Percentiles rank a stretch among this genome's conserved stretches.
Evolutionary conservation across 1,139 yeast species (phyloP).

Genomic region (Magnusiomyces magnusii): DNA sequence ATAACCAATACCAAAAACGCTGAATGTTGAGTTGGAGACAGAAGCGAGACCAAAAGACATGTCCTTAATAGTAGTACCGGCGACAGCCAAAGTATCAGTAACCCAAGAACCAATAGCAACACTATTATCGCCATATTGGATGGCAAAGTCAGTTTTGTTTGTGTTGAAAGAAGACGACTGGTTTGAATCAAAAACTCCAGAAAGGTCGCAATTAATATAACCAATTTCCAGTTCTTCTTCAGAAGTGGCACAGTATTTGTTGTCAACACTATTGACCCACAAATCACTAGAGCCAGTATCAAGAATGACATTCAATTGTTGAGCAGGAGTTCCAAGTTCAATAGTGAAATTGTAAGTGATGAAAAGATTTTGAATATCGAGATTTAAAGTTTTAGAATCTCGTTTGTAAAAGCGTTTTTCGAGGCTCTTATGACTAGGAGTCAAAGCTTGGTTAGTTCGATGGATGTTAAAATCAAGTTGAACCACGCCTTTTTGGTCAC

Average conservation of each 20-base stretch:
- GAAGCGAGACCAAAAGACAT: conserved; percentile 29
- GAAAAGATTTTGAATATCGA: conserved; percentile 20
- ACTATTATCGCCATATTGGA: conserved; percentile 26
- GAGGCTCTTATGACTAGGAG: neutral
- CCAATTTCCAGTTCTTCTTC: conserved; percentile 27
- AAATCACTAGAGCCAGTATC: conserved; percentile 68
- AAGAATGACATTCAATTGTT: conserved; percentile 45
- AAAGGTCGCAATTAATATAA: conserved; percentile 9
- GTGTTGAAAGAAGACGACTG: conserved; percentile 9
- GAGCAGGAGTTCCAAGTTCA: conserved; percentile 49
- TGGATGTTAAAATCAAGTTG: neutral
- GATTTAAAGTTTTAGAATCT: neutral
- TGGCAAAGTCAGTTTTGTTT: conserved; percentile 22
- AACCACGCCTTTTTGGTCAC: neutral
- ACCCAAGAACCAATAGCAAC: conserved; percentile 45
- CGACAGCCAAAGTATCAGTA: conserved; percentile 35
- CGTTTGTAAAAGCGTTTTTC: neutral
- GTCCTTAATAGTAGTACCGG: conserved; percentile 15
- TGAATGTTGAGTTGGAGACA: conserved; percentile 27
- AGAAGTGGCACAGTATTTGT: conserved; percentile 29
- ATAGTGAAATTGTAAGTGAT: conserved; percentile 38
- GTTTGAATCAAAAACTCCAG: conserved; percentile 11
- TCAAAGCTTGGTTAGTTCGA: neutral
- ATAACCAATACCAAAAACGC: conserved; percentile 31
- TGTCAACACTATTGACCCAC: conserved; percentile 44